Evolutionary conservation across 768 basidiomycete species (phyloP), one percentile per base, ranked within the genome.

Genomic region (Strobilomyces dryophilus): DNA sequence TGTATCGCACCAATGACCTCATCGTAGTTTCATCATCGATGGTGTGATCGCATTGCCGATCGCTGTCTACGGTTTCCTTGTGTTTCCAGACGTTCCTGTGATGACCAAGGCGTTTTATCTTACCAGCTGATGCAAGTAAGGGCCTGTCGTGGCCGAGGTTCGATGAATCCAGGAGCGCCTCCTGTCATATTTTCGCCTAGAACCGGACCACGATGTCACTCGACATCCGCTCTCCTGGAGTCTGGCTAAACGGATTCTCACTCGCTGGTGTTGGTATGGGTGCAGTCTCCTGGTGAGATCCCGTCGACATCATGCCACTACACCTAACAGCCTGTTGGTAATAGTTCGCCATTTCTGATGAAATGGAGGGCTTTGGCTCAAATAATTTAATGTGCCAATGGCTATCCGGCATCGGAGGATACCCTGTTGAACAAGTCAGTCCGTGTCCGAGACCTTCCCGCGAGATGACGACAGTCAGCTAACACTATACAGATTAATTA

Each of bases 331-430:
- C 9, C n/a, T 24, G 1, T 32, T 21, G 20, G 35, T 17, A 42
- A 46, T n/a, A 84, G 84, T 86, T 86, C 60, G 80, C 80, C 10
- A 72, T 83, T 24, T 85, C 80, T 8, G 85, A 83, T 2, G 83
- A 86, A 64, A 80, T 81, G 1, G 85, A 86, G 61, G 80, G 80
- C 58, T 81, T 87, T 49, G 82, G 83, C 5, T 82, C 81, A 18
- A 87, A 85, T 61, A 85, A 85, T 68, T 66, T 86, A 36, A 87
- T 86, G 85, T 83, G 84, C 10, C 84, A 85, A 63, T 85, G 82
- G 80, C 71, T 86, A 40, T 81, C 82, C 59, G 76, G 80, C 12
- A 74, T 80, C 14, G 79, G 82, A 9, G 80, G 79, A 6, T 86
- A 80, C 61, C 78, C 81, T 11, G 78, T 86, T 4, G 80, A 83